Conservation (phyloP, 2,329 filamentous ascomycete species). For the Colletotrichum sp. region DNA sequence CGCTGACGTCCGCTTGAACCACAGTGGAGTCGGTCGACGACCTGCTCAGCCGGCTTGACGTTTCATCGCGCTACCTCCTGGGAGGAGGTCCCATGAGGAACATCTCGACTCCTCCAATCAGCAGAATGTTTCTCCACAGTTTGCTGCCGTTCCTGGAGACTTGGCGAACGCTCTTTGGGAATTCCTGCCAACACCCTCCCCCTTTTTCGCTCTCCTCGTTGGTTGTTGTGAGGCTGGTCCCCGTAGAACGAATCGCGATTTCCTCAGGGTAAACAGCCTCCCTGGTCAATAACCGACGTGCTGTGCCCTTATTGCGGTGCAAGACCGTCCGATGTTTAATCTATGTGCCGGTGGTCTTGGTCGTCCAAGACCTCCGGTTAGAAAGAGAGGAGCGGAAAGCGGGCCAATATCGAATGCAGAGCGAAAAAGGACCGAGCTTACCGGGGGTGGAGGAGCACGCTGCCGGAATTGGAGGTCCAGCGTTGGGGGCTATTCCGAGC, state of each 20-base stretch:
- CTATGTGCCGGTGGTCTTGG: neutral
- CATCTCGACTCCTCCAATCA: slow-evolving; percentile 10
- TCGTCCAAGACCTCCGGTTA: neutral
- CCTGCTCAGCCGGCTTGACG: neutral
- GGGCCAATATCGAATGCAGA: neutral
- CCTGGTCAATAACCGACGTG: neutral
- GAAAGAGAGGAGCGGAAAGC: neutral
- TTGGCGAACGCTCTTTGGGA: neutral
- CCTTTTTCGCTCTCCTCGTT: neutral
- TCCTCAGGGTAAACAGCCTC: neutral
- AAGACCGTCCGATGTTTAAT: neutral
- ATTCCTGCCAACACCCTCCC: neutral
- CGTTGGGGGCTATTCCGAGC: neutral
- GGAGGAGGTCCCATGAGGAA: neutral
- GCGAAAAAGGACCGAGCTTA: neutral
- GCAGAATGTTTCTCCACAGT: neutral
- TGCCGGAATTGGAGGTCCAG: neutral
- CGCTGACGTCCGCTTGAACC: neutral
- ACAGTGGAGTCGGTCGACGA: neutral
- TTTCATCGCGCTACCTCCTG: slow-evolving; percentile 14
- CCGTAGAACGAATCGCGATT: neutral
- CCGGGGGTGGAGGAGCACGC: neutral
- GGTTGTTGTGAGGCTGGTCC: neutral
- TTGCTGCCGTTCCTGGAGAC: neutral
- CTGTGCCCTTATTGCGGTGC: neutral